Percentiles rank a stretch among this genome's conserved stretches.
Evolutionary conservation across 2,329 filamentous ascomycete species (phyloP).

Genomic region (Ophiostoma montium): DNA sequence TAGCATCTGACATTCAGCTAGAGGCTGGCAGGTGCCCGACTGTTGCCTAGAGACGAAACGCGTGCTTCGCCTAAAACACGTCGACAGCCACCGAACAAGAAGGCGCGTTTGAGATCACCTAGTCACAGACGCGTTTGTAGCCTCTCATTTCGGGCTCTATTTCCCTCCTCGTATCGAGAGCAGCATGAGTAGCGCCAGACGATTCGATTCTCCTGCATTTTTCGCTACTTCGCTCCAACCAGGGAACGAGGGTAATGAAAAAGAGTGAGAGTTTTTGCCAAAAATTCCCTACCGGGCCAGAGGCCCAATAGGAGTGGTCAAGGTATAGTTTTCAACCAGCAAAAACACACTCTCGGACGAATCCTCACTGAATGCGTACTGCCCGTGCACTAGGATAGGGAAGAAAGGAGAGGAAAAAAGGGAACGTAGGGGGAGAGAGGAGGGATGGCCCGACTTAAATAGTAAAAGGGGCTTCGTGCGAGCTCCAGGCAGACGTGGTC

Average conservation of each 20-base stretch:
- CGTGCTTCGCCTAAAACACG: no score
- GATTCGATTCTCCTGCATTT: constrained; percentile 16
- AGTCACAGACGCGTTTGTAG: not conserved
- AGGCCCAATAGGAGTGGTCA: constrained; percentile 61
- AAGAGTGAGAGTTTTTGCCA: constrained; percentile 31
- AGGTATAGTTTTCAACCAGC: constrained; percentile 80
- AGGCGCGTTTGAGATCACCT: not conserved
- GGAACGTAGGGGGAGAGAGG: constrained; percentile 1
- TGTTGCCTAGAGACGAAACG: no score
- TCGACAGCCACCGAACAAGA: not conserved
- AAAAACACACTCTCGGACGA: constrained; percentile 78
- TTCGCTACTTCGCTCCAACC: constrained; percentile 35
- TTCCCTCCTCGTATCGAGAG: not conserved
- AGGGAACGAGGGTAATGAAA: constrained; percentile 34
- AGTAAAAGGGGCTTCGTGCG: not conserved
- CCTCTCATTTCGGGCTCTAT: not conserved
- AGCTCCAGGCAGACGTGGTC: constrained; percentile 9
- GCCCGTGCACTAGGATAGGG: constrained; percentile 56
- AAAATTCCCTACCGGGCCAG: constrained; percentile 67
- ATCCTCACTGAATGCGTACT: constrained; percentile 69
- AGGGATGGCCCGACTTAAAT: constrained; percentile 10
- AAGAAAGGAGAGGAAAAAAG: constrained; percentile 26
- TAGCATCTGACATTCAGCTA: no score
- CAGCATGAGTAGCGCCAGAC: not conserved
- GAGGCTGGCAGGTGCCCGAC: no score